Conservation (phyloP, 345 rosid genomes). For the Sonneratia caseolaris region DNA sequence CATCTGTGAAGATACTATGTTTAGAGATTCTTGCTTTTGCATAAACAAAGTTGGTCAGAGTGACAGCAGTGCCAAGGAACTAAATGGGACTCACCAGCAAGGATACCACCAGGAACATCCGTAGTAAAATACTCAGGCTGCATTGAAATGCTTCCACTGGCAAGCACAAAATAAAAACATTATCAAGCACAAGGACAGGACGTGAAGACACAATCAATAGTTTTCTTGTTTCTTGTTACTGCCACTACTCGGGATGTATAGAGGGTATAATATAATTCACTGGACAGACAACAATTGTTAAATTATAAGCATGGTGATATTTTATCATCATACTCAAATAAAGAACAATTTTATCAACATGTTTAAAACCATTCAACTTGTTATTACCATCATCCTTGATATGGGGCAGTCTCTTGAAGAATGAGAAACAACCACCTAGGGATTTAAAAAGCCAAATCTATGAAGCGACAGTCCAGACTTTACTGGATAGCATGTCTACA, state of each 20-base stretch:
- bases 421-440: background rate
- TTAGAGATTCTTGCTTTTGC: background rate
- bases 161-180: constrained; percentile 12
- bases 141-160: constrained; percentile 80
- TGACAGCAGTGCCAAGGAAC: background rate
- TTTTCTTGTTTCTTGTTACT: background rate
- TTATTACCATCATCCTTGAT: background rate
- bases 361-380: background rate
- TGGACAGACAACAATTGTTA: background rate
- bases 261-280: background rate
- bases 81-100: constrained; percentile 58
- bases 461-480: background rate
- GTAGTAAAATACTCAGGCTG: constrained; percentile 40
- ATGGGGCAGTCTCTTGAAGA: background rate
- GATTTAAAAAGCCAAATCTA: background rate
- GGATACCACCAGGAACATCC: constrained; percentile 77
- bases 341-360: too few relatives aligned
- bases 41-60: background rate
- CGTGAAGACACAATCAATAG: constrained; percentile 7
- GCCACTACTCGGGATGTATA: constrained; percentile 3
- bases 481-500: background rate
- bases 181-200: background rate
- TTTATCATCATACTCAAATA: background rate
- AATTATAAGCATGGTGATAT: background rate
- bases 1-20: constrained; percentile 40